These are phyloP conservation scores for Penicillium sp. DNA, from an alignment of 2,329 filamentous ascomycete genomes.

Conservation along the genomic window DNA sequence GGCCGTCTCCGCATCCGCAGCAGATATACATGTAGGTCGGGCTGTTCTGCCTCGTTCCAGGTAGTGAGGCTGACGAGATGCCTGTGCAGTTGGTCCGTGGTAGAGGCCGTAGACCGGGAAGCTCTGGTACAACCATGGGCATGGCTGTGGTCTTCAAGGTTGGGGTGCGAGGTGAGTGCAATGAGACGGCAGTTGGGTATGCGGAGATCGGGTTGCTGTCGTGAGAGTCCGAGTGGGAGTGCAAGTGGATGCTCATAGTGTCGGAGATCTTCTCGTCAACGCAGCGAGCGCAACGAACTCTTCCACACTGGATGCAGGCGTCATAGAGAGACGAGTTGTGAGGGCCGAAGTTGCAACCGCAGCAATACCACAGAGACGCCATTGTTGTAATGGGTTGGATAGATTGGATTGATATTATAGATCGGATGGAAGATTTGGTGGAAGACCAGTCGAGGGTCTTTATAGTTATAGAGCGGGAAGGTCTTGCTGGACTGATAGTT, in stretches of 20 bases:
- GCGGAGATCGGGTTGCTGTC: conserved; percentile 15
- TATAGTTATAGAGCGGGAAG: not conserved
- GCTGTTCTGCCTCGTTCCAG: conserved; percentile 7
- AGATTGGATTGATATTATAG: conserved; percentile 2
- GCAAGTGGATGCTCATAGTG: conserved; percentile 2
- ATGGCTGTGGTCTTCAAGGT: conserved; percentile 9
- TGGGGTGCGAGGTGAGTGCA: not conserved
- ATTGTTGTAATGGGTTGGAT: conserved; percentile 11
- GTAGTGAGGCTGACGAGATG: not conserved
- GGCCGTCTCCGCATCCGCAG: conserved; percentile 40
- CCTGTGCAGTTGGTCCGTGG: not conserved
- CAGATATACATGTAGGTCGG: conserved; percentile 37
- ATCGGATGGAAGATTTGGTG: not conserved
- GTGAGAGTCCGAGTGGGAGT: conserved; percentile 7
- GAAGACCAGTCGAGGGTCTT: not conserved
- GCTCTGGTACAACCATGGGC: conserved; percentile 12
- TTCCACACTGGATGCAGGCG: conserved; percentile 29
- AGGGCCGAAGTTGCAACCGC: conserved; percentile 34
- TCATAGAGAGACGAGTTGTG: conserved; percentile 26
- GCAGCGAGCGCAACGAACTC: conserved; percentile 23
- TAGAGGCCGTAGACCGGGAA: conserved; percentile 16
- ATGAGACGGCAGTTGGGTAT: conserved; percentile 18
- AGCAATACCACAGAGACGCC: conserved; percentile 36
- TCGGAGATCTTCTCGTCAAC: conserved; percentile 10
- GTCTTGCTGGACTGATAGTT: conserved; percentile 1